These are phyloP conservation scores for Fragaria ananassa DNA, from an alignment of 306 rosid genomes.

Conservation along the genomic window DNA sequence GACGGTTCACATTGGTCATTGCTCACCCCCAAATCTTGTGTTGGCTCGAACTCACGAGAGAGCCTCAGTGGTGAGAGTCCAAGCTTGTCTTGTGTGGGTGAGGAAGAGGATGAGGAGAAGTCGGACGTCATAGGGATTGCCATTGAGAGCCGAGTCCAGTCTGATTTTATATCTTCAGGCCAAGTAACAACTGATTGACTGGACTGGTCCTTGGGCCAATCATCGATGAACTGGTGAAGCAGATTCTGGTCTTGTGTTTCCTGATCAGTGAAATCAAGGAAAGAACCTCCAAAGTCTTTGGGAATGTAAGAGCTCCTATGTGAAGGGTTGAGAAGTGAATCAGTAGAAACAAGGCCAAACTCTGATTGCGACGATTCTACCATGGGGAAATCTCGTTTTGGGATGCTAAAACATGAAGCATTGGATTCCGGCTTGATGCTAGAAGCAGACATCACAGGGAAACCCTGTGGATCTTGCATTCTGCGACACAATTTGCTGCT, in stretches of 20 bases:
- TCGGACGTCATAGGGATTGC: conserved; percentile 39
- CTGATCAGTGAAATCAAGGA: conserved; percentile 39
- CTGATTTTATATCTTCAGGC: conserved; percentile 45
- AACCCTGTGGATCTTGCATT: conserved; percentile 32
- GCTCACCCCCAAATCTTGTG: conserved; percentile 28
- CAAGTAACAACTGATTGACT: conserved; percentile 31
- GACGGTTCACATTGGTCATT: conserved; percentile 12
- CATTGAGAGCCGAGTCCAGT: conserved; percentile 53
- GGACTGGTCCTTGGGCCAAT: conserved; percentile 44
- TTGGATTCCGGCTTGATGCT: conserved; percentile 22
- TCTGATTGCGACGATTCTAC: conserved; percentile 33
- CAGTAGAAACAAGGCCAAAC: conserved; percentile 47
- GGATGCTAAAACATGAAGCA: conserved; percentile 10
- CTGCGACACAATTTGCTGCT: conserved; percentile 32
- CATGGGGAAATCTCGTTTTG: conserved; percentile 15
- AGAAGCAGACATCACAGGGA: conserved; percentile 28
- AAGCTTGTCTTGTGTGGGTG: conserved; percentile 34
- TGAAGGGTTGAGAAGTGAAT: conserved; percentile 49
- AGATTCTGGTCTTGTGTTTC: conserved; percentile 37
- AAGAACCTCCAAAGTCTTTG: conserved; percentile 38
- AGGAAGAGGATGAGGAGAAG: conserved; percentile 46
- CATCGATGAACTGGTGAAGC: conserved; percentile 40
- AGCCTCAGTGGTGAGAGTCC: conserved; percentile 40
- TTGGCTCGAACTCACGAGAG: conserved; percentile 34
- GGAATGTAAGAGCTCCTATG: conserved; percentile 36